Evolutionary conservation across 2,329 filamentous ascomycete genomes (phyloP), one percentile per base, ranked within the genome.

Genomic region (Arachnomyces sp.): DNA sequence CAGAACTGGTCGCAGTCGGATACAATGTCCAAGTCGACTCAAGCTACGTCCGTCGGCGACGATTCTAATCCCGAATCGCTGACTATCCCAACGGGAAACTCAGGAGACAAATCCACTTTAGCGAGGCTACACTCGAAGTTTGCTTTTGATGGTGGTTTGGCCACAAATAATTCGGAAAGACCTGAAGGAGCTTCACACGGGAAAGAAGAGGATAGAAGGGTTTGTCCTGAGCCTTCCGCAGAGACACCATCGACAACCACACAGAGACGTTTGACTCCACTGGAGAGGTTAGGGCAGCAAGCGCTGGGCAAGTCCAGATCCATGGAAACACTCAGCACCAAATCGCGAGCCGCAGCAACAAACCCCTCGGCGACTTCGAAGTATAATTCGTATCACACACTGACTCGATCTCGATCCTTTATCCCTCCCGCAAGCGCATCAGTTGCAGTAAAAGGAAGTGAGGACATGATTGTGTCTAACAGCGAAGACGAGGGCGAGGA

Each of bases 391-490:
- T 36, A 29, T 32, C 36, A 55, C 39, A 54, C 40, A 25, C 42
- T 44, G 4, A 40, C 48, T 28, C 15, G 21, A 25, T 25, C 21
- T 25, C 35, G 36, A 54, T 28, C 41, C 39, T 32, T 34, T 28
- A 28, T 32, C 56, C 21, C 21, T 25, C 21, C 5, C 21, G 21
- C 21, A 25, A 25, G 5, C 21, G 9, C 21, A 25, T 9, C 21
- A 9, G 5, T 9, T 25, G 21, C 5, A 25, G 21, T 9, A 6
- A 51, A 59, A 33, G 73, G 73, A 2, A 75, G 73, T 44, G 73
- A 76, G 48, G 73, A 76, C 47, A 50, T 67, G 29, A 67, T 76
- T 14, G 53, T 74, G 30, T 70, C 68, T 14, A 63, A 70, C 42
- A 74, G 69, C 36, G 72, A 75, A 31, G 68, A 67, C 3, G 60